Evolutionary conservation across 179 eudicot genomes (phyloP), one percentile per base, ranked within the genome.

Genomic region (Drosera spatulata): DNA sequence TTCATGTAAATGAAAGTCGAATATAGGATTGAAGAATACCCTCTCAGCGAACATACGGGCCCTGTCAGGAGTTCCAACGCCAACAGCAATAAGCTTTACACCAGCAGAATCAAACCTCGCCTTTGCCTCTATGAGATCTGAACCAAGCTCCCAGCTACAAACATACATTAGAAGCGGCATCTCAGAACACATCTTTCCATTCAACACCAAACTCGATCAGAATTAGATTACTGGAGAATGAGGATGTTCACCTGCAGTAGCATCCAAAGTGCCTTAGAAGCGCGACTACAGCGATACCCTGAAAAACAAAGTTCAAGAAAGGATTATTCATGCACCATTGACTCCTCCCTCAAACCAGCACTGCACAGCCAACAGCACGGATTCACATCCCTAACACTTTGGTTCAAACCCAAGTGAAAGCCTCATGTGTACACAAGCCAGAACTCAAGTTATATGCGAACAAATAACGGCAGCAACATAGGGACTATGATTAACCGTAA

Each of bases 201-300:
- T 3, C 39, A 12, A 40, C 51, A 8, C 4, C 38, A 61, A 51
- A 44, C 6, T 56, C 55, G 53, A 14, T 57, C 41, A 33, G 37
- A 22, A 10, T 6, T 2, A 4, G 10, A 54, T 22, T 22, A 22
- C 33, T 22, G 33, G 33, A 22, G 40, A 59, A 59, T 47, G 41
- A 66, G 50, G 43, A 22, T 53, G n/a, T 54, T 64, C 82, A 91
- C 96, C 96, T 77, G 84, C 96, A 91, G 73, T 77, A 64, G 65
- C 97, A 91, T 66, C 97, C 96, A 75, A 88, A 91, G 64, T 91
- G 96, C 75, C 97, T 82, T 78, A 88, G 60, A 58, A 91, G 83
- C 15, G 95, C 91, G 64, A 91, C 88, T 10, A 91, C 95, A 14
- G 97, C 88, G 11, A 83, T 67, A 68, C 90, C 96, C 97, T 90